These are phyloP conservation scores for Petunia axillaris DNA, from an alignment of 257 asterid genomes.

Conservation along the genomic window DNA sequence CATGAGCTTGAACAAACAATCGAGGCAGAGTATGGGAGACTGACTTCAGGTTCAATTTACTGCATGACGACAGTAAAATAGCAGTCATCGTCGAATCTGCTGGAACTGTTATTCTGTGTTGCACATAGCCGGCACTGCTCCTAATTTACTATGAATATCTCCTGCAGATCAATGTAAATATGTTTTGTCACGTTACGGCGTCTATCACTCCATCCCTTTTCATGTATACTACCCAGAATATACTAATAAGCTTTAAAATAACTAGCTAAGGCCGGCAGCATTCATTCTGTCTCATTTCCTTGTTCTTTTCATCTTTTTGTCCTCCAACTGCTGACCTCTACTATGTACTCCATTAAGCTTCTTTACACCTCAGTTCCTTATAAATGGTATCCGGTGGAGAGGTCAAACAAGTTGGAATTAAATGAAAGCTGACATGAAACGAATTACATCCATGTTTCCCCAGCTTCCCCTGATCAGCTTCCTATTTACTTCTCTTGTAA, in stretches of 20 bases:
- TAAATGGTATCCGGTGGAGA: neutral
- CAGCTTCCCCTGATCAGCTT: neutral
- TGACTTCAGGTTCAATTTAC: neutral
- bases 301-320: conserved; percentile 9
- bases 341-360: neutral
- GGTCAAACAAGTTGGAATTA: conserved; percentile 1
- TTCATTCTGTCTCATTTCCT: conserved; percentile 6
- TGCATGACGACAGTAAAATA: neutral
- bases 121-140: neutral
- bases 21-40: neutral
- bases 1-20: neutral
- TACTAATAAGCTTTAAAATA: neutral
- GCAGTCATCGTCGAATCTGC: neutral
- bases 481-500: conserved; percentile 27
- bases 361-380: neutral
- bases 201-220: neutral
- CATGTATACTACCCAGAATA: neutral
- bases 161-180: neutral
- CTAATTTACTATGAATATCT: neutral
- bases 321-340: neutral
- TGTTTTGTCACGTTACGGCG: neutral
- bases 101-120: neutral
- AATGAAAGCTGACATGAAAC: neutral
- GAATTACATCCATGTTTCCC: neutral
- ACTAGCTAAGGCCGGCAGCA: neutral